Evolutionary conservation across 2,329 filamentous ascomycete genomes (phyloP).

Genomic region (Aspergillus phoenicis): DNA sequence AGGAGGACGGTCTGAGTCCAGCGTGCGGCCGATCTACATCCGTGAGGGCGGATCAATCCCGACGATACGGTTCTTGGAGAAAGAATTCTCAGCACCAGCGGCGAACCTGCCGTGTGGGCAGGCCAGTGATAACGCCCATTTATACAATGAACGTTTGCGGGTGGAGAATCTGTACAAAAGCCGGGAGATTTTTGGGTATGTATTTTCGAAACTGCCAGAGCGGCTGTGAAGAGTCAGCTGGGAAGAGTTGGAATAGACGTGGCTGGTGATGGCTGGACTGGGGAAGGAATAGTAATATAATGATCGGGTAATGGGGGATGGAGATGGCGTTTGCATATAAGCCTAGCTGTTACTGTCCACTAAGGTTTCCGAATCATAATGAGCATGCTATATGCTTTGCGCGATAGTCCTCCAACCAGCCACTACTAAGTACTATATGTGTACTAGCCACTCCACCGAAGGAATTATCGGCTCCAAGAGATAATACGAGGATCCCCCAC

Average conservation of each 20-base stretch:
- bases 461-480: neutral
- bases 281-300: too few relatives aligned
- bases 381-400: too few relatives aligned
- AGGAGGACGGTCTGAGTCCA: neutral
- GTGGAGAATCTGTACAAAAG: conserved; percentile 88
- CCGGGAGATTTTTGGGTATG: conserved; percentile 83
- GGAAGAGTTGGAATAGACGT: neutral
- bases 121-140: conserved; percentile 88
- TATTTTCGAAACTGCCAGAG: conserved; percentile 69
- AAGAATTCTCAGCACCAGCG: conserved; percentile 87
- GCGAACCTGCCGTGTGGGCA: conserved; percentile 94
- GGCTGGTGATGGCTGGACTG: too few relatives aligned
- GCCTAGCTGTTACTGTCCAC: neutral
- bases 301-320: neutral
- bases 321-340: neutral
- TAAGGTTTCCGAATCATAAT: neutral
- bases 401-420: too few relatives aligned
- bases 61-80: conserved; percentile 89
- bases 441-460: too few relatives aligned
- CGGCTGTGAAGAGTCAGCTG: conserved; percentile 19
- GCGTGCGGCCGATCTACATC: conserved; percentile 74
- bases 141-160: conserved; percentile 92
- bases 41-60: conserved; percentile 95
- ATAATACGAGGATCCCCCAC: neutral
- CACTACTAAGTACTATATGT: too few relatives aligned